phyloP scores from a whole-genome alignment of 139 green algal species.

The Haematococcus lacustris region DNA sequence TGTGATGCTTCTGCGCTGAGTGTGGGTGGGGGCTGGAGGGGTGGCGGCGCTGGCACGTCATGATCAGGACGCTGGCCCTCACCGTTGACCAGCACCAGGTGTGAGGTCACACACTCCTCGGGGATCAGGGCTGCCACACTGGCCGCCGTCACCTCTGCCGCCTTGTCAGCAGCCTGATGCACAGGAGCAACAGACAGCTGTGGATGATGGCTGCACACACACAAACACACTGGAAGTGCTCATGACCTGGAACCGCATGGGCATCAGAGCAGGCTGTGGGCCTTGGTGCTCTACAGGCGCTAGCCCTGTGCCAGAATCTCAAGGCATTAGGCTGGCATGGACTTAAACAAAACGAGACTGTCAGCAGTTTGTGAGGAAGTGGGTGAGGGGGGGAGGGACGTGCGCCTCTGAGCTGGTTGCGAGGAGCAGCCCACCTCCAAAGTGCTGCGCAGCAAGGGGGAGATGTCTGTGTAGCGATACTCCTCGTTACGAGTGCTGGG shows the following conservation, averaged over 20 bases:
- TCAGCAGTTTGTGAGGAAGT: too few relatives aligned
- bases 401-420: background rate
- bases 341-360: too few relatives aligned
- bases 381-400: too few relatives aligned
- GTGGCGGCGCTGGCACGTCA: too few relatives aligned
- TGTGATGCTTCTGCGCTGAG: too few relatives aligned
- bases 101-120: slow-evolving; percentile 2
- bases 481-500: slow-evolving; percentile 72
- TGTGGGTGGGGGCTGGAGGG: too few relatives aligned
- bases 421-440: slow-evolving; percentile 12
- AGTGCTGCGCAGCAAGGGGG: slow-evolving; percentile 29
- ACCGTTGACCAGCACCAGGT: slow-evolving; percentile 64
- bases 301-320: background rate
- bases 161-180: slow-evolving; percentile 4
- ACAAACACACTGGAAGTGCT: too few relatives aligned
- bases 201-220: background rate
- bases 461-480: slow-evolving; percentile 83
- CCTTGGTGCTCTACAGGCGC: background rate
- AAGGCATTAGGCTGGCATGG: too few relatives aligned
- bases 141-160: background rate
- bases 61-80: too few relatives aligned
- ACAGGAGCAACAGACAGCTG: slow-evolving; percentile 1
- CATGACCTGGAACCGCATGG: too few relatives aligned
- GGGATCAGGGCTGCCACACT: background rate
- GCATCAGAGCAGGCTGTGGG: background rate